These are phyloP conservation scores for Pisolithus albus DNA, from an alignment of 768 basidiomycete genomes.

Conservation along the genomic window DNA sequence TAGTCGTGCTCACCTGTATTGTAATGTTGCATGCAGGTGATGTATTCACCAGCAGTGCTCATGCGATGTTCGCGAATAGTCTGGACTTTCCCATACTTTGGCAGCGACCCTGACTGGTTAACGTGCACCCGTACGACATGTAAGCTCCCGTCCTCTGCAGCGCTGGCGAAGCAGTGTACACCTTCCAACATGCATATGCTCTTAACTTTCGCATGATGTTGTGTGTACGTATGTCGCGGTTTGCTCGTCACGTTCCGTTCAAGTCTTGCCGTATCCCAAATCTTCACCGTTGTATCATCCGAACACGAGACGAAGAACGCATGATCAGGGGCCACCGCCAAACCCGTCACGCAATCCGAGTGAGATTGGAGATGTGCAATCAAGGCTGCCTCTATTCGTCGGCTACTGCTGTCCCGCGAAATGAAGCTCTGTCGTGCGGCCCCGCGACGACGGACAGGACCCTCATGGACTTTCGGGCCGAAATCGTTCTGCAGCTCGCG, in stretches of 20 bases:
- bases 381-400: slow-evolving; percentile 69
- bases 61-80: slow-evolving; percentile 76
- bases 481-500: slow-evolving; percentile 87
- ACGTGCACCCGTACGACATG: slow-evolving; percentile 81
- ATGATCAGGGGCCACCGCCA: slow-evolving; percentile 90
- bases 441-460: slow-evolving; percentile 72
- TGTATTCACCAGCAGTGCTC: slow-evolving; percentile 69
- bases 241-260: slow-evolving; percentile 92
- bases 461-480: slow-evolving; percentile 80
- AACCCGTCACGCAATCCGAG: slow-evolving; percentile 65
- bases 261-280: slow-evolving; percentile 89
- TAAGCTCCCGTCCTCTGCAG: slow-evolving; percentile 77
- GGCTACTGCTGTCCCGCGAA: slow-evolving; percentile 52
- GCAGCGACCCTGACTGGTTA: slow-evolving; percentile 56
- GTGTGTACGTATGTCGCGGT: slow-evolving; percentile 62
- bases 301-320: slow-evolving; percentile 92
- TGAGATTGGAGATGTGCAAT: slow-evolving; percentile 84
- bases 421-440: slow-evolving; percentile 62
- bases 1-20: slow-evolving; percentile 49
- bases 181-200: slow-evolving; percentile 78
- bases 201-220: slow-evolving; percentile 63
- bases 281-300: slow-evolving; percentile 88
- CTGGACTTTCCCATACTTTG: slow-evolving; percentile 78
- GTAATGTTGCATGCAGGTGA: slow-evolving; percentile 78
- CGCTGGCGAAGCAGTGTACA: slow-evolving; percentile 83